Evolutionary conservation across 768 basidiomycete species (phyloP), one percentile per base, ranked within the genome.

Genomic region (Boletus edulis): DNA sequence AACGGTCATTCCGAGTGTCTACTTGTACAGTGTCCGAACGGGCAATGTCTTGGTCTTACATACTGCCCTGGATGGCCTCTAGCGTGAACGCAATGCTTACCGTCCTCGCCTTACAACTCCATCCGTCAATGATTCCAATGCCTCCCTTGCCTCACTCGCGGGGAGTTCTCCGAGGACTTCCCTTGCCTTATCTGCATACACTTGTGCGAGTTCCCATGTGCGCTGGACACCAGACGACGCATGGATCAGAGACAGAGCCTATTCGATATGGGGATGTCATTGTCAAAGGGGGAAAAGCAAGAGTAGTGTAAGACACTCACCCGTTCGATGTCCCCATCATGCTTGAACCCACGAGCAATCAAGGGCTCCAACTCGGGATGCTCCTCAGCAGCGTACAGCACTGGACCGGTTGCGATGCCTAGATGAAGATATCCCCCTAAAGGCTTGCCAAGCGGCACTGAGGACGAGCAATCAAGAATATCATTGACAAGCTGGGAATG

Each of bases 391-490:
- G 95, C 94, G 65, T 87, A 96, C 35, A 97, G 72, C 1, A 85
- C 83, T 0, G 94, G 94, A 3, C 86, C 94, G 1, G 91, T 92
- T 4, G 97, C 91, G 22, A 94, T 78, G 0, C 92, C 91, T 0
- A 94, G 74, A 51, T 85, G 82, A 15, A 94, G 77, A 68, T 94
- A 92, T 2, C 91, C 89, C 17, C 90, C 91, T 15, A 61, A 52
- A 0, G 97, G 97, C 75, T 98, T 98, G 35, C 96, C 96, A 13
- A 98, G 81, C 0, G 87, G 69, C 0, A 75, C 75, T 12, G 86
- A 87, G 1, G 89, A 84, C 46, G 94, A 89, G 67, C 93, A 98
- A 73, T 98, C 97, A 4, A 98, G 76, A 37, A 94, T 82, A 67
- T 99, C 97, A 68, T 99, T 96, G 45, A 98, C 88, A 12, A 99